phyloP scores from a whole-genome alignment of 176 grass and related monocot genomes.

The Carex kokanica region DNA sequence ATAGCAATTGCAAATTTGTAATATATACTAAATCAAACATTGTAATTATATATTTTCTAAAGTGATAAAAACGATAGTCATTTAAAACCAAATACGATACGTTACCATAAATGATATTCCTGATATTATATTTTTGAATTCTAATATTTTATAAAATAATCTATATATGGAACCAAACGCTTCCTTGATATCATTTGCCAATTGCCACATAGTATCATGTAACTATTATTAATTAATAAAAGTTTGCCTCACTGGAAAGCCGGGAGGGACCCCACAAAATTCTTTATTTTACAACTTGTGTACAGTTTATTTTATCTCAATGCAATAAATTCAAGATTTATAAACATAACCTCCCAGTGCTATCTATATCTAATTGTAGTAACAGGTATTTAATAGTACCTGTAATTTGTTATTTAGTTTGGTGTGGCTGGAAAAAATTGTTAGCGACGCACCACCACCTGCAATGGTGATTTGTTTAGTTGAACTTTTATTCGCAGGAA shows the following conservation, averaged over 20 bases:
- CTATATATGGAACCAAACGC: too few species aligned
- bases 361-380: neutral
- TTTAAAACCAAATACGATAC: too few species aligned
- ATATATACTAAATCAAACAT: too few species aligned
- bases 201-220: neutral
- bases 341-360: neutral
- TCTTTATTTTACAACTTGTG: neutral
- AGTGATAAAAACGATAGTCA: too few species aligned
- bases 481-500: neutral
- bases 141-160: too few species aligned
- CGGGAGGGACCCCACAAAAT: neutral
- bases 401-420: neutral
- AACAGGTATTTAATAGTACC: neutral
- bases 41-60: too few species aligned
- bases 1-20: too few species aligned
- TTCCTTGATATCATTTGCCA: neutral
- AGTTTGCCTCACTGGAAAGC: slow-evolving; percentile 12
- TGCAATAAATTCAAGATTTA: neutral
- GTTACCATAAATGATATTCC: too few species aligned
- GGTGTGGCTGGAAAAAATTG: slow-evolving; percentile 1
- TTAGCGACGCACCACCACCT: neutral
- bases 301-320: neutral
- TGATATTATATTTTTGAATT: too few species aligned
- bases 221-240: neutral
- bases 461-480: neutral